Base-by-base conservation (phyloP, 176 grass and related monocot genomes). In the Aegilops umbellulata region DNA sequence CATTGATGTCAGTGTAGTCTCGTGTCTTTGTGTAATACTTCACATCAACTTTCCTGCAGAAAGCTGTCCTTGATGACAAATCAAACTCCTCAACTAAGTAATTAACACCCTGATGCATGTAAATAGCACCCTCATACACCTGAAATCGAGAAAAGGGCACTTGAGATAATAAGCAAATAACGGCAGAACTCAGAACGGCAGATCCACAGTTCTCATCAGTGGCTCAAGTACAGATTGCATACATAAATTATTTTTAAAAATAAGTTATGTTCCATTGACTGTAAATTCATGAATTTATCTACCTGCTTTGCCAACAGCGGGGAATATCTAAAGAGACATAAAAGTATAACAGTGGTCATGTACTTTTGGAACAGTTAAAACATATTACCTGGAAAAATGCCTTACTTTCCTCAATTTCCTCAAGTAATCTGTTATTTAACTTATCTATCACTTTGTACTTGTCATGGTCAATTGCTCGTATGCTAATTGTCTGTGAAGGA, bases 401-500 rank as follows among this genome's bases (percentile, higher is more conserved):
- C 82, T 77, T 95, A 84, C 96, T 94, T 92, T 98, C 96, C 73
- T 98, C 96, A 89, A 98, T 98, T 86, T 98, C 96, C 71, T 98
- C 93, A 19, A 98, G 83, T 76, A 94, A 35, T 88, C 89, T 73
- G 49, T 88, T 86, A 74, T 66, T 95, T 78, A 80, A 88, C 64
- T 72, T 92, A 55, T 94, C 80, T 55, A 95, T 82, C 66, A 95
- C 93, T 72, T 72, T 92, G 84, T 95, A 98, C 78, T 89, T 98
- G 46, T 84, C 82, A 29, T 89, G 94, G 82, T 98, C 93, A 87
- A 98, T 90, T 86, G 91, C 89, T 17, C 93, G 83, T 89, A 98
- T 86, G 84, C 86, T 95, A 72, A 95, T 81, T 58, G 76, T 72
- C 84, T 89, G 78, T 53, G 96, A 98, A 89, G 96, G 96, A n/a